Conservation (phyloP, 257 asterid species). For the Forsythia viridissima region DNA sequence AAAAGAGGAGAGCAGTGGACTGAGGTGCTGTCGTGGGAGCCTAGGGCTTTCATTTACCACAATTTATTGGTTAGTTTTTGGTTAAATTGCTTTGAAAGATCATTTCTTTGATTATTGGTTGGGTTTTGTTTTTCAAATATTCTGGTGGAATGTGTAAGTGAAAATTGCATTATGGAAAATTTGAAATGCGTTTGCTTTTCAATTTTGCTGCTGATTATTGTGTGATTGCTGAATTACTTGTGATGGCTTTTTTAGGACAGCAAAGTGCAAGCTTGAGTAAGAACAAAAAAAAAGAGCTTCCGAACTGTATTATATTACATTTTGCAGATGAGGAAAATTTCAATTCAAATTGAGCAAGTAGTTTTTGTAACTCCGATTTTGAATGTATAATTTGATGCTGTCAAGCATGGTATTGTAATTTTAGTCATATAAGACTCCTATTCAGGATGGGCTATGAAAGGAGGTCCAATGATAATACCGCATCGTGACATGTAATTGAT, state of each 20-base stretch:
- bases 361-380: not conserved
- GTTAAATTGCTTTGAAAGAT: not conserved
- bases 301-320: not conserved
- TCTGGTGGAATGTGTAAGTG: not conserved
- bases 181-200: not conserved
- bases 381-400: not conserved
- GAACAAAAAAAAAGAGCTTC: not conserved
- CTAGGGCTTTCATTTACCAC: constrained; percentile 73
- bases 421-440: not conserved
- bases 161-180: not conserved
- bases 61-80: constrained; percentile 63
- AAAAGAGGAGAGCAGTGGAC: constrained; percentile 67
- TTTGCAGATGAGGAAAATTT: not conserved
- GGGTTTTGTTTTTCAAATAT: not conserved
- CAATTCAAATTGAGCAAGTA: not conserved
- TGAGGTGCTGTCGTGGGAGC: constrained; percentile 81
- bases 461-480: not conserved
- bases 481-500: not conserved
- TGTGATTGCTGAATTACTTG: not conserved
- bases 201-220: not conserved
- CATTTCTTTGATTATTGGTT: not conserved
- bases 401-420: not conserved
- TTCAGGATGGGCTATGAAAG: not conserved
- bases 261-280: not conserved
- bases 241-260: not conserved